Conservation (phyloP, 176 grass and related monocot genomes). For the Eleusine indica region DNA sequence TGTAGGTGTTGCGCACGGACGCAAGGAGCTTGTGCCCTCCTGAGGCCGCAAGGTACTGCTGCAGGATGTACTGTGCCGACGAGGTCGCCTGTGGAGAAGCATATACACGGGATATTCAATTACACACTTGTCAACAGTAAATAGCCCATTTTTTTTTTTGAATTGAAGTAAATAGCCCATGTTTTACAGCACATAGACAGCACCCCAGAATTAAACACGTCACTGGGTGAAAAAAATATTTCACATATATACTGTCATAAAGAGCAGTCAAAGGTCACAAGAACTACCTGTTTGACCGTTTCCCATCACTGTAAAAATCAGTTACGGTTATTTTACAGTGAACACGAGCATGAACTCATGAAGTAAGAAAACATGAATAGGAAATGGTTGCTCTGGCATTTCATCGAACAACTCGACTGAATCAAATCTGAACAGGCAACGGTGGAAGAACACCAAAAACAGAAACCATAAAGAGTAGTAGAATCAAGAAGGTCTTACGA, state of each 20-base stretch:
- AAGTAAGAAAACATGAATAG: conserved; percentile 1
- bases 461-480: background rate
- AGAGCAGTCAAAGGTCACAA: conserved; percentile 21
- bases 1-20: conserved; percentile 55
- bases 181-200: conserved; percentile 26
- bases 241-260: background rate
- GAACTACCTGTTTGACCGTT: conserved; percentile 7
- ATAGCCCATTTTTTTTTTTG: background rate
- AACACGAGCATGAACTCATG: conserved; percentile 19
- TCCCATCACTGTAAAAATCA: background rate
- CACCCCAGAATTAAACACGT: conserved; percentile 6
- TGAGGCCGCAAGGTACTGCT: conserved; percentile 77
- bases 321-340: conserved; percentile 35
- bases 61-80: conserved; percentile 79
- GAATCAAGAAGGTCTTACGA: conserved; percentile 44
- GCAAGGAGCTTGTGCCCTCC: conserved; percentile 60
- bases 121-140: conserved; percentile 28
- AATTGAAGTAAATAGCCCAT: background rate
- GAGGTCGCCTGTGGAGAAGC: conserved; percentile 61
- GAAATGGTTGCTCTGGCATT: conserved; percentile 17
- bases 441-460: background rate
- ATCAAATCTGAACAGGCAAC: conserved; percentile 16
- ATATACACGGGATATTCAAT: background rate
- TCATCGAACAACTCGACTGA: conserved; percentile 29
- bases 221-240: background rate